Percentiles rank a stretch among this genome's conserved stretches.
These are phyloP conservation scores for Zymoseptoria brevis DNA, from an alignment of 2,329 filamentous ascomycete genomes.

Conservation along the genomic window DNA sequence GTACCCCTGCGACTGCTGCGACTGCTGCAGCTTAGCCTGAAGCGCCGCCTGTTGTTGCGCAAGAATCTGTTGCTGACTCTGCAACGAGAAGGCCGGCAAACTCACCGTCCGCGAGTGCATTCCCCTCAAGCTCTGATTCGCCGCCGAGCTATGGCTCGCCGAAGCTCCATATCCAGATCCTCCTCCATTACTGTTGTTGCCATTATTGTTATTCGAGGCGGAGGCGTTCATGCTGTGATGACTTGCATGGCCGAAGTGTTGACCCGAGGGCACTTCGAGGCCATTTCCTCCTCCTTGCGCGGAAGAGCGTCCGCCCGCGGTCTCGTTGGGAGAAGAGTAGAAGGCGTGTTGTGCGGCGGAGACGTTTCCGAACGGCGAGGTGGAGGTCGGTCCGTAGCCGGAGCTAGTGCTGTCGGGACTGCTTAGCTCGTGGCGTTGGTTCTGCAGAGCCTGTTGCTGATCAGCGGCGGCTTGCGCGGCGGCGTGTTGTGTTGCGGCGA, in stretches of 20 bases:
- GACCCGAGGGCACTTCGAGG: slow-evolving; percentile 30
- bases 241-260: slow-evolving; percentile 49
- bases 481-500: slow-evolving; percentile 56
- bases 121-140: slow-evolving; percentile 23
- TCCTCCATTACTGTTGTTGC: slow-evolving; percentile 10
- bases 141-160: slow-evolving; percentile 45
- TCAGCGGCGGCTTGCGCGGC: slow-evolving; percentile 43
- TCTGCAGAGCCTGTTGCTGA: slow-evolving; percentile 44
- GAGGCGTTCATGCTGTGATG: slow-evolving; percentile 43
- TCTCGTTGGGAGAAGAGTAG: slow-evolving; percentile 61
- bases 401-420: slow-evolving; percentile 52
- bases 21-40: slow-evolving; percentile 28
- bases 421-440: slow-evolving; percentile 24
- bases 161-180: slow-evolving; percentile 11
- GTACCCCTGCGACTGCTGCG: slow-evolving; percentile 43
- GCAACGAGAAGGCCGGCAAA: slow-evolving; percentile 63
- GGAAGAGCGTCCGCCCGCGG: slow-evolving; percentile 34
- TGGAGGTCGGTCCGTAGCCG: slow-evolving; percentile 26
- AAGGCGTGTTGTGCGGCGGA: slow-evolving; percentile 71
- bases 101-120: slow-evolving; percentile 74
- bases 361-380: slow-evolving; percentile 29
- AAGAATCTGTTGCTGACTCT: slow-evolving; percentile 22
- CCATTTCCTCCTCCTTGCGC: slow-evolving; percentile 5
- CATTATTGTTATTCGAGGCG: slow-evolving; percentile 6
- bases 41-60: slow-evolving; percentile 31